Evolutionary conservation across 169 alveolate genomes (phyloP).

Genomic region (Eimeria maxima): DNA sequence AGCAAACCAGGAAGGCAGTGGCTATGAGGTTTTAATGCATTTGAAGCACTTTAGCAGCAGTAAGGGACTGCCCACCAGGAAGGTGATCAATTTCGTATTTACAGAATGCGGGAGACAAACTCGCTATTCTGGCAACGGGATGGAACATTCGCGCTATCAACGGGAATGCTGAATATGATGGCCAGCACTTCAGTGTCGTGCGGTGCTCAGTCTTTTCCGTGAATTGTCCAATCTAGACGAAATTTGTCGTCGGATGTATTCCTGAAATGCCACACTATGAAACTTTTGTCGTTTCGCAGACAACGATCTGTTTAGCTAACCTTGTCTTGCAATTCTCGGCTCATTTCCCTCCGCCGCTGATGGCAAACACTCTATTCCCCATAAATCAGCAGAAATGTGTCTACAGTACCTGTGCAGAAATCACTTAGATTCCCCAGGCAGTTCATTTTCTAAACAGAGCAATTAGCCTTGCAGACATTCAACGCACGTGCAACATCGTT

Average conservation of each 20-base stretch:
- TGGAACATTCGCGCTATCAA: background rate
- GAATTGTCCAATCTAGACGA: background rate
- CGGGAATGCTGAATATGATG: background rate
- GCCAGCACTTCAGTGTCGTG: slow-evolving; percentile 8
- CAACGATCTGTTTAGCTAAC: background rate
- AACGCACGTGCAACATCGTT: slow-evolving; percentile 79
- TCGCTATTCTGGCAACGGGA: background rate
- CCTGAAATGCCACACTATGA: background rate
- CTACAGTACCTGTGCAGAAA: slow-evolving; percentile 24
- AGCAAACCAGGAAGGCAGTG: too few relatives aligned
- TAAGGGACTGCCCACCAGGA: too few relatives aligned
- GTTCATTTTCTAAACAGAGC: background rate
- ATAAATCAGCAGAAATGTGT: background rate
- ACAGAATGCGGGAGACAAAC: background rate
- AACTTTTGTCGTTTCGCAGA: background rate
- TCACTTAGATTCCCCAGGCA: background rate
- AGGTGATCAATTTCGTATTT: background rate
- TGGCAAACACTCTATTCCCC: background rate
- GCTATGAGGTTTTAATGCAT: too few relatives aligned
- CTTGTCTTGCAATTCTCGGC: slow-evolving; percentile 58
- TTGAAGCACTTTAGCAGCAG: too few relatives aligned
- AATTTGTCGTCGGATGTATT: slow-evolving; percentile 27
- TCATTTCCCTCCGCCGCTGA: slow-evolving; percentile 46
- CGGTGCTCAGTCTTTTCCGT: slow-evolving; percentile 23
- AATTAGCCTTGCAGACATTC: background rate